Conservation (phyloP, 768 basidiomycete genomes). For the Auricularia sp. region DNA sequence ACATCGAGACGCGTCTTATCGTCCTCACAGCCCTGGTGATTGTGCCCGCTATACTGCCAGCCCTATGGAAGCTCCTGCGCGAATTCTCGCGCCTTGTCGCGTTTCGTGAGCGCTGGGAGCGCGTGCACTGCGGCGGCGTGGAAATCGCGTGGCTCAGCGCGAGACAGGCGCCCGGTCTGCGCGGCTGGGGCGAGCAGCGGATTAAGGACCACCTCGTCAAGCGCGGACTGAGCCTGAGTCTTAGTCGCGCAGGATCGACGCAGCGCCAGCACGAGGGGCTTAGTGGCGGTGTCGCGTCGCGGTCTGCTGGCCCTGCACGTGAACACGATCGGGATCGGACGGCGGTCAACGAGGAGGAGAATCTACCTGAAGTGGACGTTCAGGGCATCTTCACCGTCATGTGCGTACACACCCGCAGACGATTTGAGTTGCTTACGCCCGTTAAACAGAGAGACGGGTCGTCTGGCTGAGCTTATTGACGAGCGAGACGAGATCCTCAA, state of each 20-base stretch:
- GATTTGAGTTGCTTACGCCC: not conserved
- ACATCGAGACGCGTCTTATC: constrained; percentile 46
- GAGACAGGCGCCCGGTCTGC: constrained; percentile 51
- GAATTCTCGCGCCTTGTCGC: constrained; percentile 50
- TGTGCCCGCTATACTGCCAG: constrained; percentile 52
- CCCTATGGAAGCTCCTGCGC: constrained; percentile 49
- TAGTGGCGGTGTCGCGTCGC: not conserved
- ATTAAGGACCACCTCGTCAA: constrained; percentile 61
- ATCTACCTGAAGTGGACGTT: constrained; percentile 49
- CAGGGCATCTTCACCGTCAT: constrained; percentile 52
- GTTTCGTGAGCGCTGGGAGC: constrained; percentile 50
- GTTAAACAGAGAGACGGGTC: constrained; percentile 49
- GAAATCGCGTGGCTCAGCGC: constrained; percentile 72
- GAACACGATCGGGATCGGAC: constrained; percentile 3
- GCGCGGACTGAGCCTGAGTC: constrained; percentile 44
- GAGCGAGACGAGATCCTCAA: constrained; percentile 71
- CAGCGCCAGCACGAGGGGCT: constrained; percentile 16
- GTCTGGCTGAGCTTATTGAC: constrained; percentile 56
- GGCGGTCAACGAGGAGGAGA: constrained; percentile 25
- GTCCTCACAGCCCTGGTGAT: constrained; percentile 53
- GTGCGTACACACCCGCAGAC: not conserved
- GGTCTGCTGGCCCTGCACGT: not conserved
- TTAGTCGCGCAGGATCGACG: constrained; percentile 15
- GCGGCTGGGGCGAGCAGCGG: constrained; percentile 61
- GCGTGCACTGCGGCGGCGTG: constrained; percentile 51